Percentiles rank a stretch among this genome's conserved stretches.
Conservation (phyloP, 2,329 filamentous ascomycete genomes). For the Dothistroma pini region DNA sequence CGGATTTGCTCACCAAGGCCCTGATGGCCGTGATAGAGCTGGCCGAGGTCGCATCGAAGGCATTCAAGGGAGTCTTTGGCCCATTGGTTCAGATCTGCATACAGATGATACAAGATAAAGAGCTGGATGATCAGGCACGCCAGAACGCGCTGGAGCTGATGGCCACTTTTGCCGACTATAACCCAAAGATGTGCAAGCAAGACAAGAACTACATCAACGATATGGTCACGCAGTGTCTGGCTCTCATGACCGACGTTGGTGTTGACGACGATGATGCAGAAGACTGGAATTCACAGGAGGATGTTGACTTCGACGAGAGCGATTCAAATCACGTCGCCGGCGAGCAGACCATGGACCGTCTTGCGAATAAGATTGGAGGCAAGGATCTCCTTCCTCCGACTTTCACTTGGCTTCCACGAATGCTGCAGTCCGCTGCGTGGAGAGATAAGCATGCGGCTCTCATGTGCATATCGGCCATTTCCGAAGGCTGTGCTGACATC, state of each 20-base stretch:
- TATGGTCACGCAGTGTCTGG: conserved; percentile 98
- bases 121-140: conserved; percentile 80
- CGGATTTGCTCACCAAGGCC: conserved; percentile 85
- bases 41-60: conserved; percentile 89
- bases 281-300: conserved; percentile 90
- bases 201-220: conserved; percentile 87
- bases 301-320: conserved; percentile 93
- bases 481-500: conserved; percentile 90
- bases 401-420: conserved; percentile 93
- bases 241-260: conserved; percentile 95
- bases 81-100: conserved; percentile 90
- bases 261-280: conserved; percentile 89
- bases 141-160: conserved; percentile 96
- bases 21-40: conserved; percentile 90
- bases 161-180: conserved; percentile 95
- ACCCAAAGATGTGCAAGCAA: conserved; percentile 91
- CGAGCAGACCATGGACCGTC: conserved; percentile 95
- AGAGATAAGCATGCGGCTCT: conserved; percentile 91
- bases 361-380: conserved; percentile 97
- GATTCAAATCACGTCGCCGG: conserved; percentile 97
- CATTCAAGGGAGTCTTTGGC: conserved; percentile 95
- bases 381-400: conserved; percentile 86
- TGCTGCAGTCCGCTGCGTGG: conserved; percentile 96
- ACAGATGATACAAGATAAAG: conserved; percentile 92
- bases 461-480: conserved; percentile 98